Evolutionary conservation across 2,329 filamentous ascomycete genomes (phyloP), one percentile per base, ranked within the genome.

Genomic region (Sarocladium strictum): DNA sequence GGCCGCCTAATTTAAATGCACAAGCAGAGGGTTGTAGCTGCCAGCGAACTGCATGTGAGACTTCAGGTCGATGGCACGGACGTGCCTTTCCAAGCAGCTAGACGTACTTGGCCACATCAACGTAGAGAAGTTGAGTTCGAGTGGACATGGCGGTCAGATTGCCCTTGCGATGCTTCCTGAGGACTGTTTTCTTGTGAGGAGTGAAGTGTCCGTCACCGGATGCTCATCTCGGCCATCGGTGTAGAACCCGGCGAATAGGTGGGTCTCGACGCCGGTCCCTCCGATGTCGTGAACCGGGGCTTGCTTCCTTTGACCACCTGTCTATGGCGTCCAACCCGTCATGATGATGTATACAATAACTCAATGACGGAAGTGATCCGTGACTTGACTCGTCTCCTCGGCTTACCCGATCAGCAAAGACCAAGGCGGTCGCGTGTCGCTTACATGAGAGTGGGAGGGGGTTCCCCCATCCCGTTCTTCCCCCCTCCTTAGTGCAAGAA

Each of bases 231-330:
- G 43, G 43, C 23, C 3, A 27, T 47, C 43, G 43, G 43, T 47
- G 43, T 27, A 47, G 21, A 47, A 29, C 14, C 43, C 43, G 43
- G 43, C 43, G 43, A 47, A n/a, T 7, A 29, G n/a, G 43, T 47
- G 43, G 43, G 43, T 47, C 40, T 12, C 6, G 5, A 3, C 40
- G 21, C 40, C 40, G 40, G 40, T 24, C 21, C 21, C 40, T 43
- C 40, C 40, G 40, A 43, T 24, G 40, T 15, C 17, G 17, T 15
- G 17, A 15, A n/a, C 35, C 35, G 7, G 35, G 35, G 35, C 5
- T 15, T n/a, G 35, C 12, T 38, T 19, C 35, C 35, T 38, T 38
- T 15, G 35, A 38, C 5, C 12, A 38, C 9, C 5, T n/a, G 5
- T 6, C 35, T 6, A 15, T n/a, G 5, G 35, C 35, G 9, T n/a